Base-by-base conservation (phyloP, 2,329 filamentous ascomycete genomes). In the Penicillium sp. region DNA sequence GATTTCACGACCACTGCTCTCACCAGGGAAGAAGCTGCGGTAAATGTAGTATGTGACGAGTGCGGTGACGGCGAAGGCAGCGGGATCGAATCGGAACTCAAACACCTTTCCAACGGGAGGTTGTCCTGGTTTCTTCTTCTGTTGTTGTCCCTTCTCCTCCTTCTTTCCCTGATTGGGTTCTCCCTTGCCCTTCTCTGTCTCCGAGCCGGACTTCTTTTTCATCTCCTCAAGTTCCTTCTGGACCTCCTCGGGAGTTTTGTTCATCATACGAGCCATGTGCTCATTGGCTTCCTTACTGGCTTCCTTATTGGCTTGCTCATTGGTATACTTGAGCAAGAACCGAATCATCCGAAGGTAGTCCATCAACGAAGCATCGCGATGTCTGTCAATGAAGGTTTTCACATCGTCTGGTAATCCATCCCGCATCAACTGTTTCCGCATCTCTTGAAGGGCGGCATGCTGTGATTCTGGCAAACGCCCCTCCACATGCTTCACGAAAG, bases 381-480 rank as follows among this genome's bases (percentile, higher is more conserved):
- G 76, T 62, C 81, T 80, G 50, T 85, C 80, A 73, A 88, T 82
- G 52, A 89, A 81, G 62, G 88, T 82, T 53, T 84, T 82, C 19
- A 91, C 75, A 69, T 91, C 90, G 22, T 76, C 67, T 1, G 91
- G 90, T 16, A 91, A 84, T 10, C 91, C 91, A 43, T 86, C 81
- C 58, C 81, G 80, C 75, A 87, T 85, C 59, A 93, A 81, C 27
- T 82, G 78, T 59, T 83, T 77, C n/a, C 90, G 75, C 9, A 86
- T 80, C 48, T 84, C 80, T 57, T 86, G 80, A 57, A 92, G 73
- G 22, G 82, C 77, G 50, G 84, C 75, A 39, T 80, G 79, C 73
- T 90, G 86, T n/a, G 81, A 80, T 53, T 81, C 78, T 8, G 89
- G 88, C 55, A 91, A 74, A 50, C 79, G 80, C 58, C 81, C 78